Conservation (phyloP, 177 flowering plant genomes). For the Vitis hybrid region DNA sequence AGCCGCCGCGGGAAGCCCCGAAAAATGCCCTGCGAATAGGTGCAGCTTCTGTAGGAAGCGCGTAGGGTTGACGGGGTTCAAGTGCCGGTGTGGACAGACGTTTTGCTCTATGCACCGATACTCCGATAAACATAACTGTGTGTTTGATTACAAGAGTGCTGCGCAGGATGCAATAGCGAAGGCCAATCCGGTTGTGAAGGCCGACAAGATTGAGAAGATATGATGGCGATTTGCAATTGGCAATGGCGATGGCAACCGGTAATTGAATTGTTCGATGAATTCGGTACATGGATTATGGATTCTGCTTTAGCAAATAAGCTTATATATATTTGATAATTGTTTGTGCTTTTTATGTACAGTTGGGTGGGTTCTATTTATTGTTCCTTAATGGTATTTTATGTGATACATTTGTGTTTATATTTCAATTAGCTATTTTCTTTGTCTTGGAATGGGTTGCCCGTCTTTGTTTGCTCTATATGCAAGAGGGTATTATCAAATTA, state of each 20-base stretch:
- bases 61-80: conserved; percentile 59
- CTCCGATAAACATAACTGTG: conserved; percentile 52
- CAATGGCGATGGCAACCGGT: neutral
- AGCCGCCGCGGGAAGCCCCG: conserved; percentile 17
- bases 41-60: conserved; percentile 47
- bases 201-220: conserved; percentile 50
- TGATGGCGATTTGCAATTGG: conserved; percentile 15
- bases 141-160: conserved; percentile 43
- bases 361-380: too few relatives aligned
- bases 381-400: too few relatives aligned
- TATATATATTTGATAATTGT: too few relatives aligned
- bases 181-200: conserved; percentile 53
- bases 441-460: too few relatives aligned
- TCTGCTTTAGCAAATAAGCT: too few relatives aligned
- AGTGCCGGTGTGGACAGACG: conserved; percentile 49
- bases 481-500: too few relatives aligned
- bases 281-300: neutral
- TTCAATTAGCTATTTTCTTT: too few relatives aligned
- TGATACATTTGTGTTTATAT: too few relatives aligned
- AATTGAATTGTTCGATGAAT: neutral
- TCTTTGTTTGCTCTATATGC: too few relatives aligned
- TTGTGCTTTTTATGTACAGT: too few relatives aligned
- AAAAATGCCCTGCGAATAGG: conserved; percentile 29
- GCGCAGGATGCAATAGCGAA: conserved; percentile 46
- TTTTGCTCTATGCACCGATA: conserved; percentile 59